Evolutionary conservation across 805 yeast species (phyloP), one percentile per base, ranked within the genome.

Genomic region (Cyberlindnera samutprakarnensis): DNA sequence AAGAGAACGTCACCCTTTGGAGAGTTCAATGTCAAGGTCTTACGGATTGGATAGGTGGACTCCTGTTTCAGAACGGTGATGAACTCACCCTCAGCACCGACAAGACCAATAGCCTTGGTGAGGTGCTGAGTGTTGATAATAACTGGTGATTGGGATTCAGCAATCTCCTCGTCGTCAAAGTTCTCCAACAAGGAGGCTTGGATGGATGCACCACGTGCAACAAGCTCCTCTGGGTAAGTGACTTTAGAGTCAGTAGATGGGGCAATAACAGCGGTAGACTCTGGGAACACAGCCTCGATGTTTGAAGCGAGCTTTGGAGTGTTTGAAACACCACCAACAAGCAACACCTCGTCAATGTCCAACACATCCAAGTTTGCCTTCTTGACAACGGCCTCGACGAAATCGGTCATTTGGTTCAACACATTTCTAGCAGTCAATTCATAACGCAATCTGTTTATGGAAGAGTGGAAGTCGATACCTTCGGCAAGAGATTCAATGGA

Each of bases 401-500:
- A 90, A 10, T 70, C 64, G 41, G 81, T 64, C 75, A 87, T 80
- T 58, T 80, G 74, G 43, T 76, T 62, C 50, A 90, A 74, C 19
- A 81, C 87, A 44, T 72, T 66, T 65, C 92, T 78, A 31, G 86
- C 85, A 35, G 83, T 78, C 43, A 90, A 68, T 68, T 92, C 98
- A 56, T 73, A 92, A 63, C 96, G 76, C 65, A 92, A 68, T 69
- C 97, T 83, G 74, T 92, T 92, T 56, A 92, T 78, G 37, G 90
- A 72, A 42, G 95, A 75, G 64, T 85, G 88, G 76, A 79, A 92
- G 64, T 92, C 98, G 56, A 69, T 75, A 42, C 98, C 98, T 38
- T 83, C 94, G 39, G 95, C 90, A 43, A 92, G 72, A 15, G 95
- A 82, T 63, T 92, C 98, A 48, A 92, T 83, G 28, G 97, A 92